Evolutionary conservation across 2,329 filamentous ascomycete species (phyloP), one percentile per base, ranked within the genome.

Genomic region (Epichloe sp.): DNA sequence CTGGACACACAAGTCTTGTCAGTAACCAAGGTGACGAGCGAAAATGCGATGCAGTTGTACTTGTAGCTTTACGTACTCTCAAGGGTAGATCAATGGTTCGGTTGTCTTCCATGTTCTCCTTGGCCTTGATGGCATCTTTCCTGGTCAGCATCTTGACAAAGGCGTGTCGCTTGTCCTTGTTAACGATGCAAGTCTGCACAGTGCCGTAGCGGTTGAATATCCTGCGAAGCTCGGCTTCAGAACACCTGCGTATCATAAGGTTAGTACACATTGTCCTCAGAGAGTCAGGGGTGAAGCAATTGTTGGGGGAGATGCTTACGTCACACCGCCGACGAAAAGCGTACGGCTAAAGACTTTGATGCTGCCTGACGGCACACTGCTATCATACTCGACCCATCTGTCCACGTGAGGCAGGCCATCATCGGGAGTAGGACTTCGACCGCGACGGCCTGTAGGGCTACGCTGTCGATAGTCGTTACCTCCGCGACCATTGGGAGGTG

Each of bases 111-210:
- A 97, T 95, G 48, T 83, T 87, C 38, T 85, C 80, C 65, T 94
- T 94, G 48, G 93, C 93, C 55, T 67, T 73, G 53, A 95, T 78
- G 14, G 93, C 91, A 67, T 95, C 88, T 55, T 81, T 77, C 38
- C 94, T 88, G 56, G 81, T 93, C 58, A 93, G 79, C 93, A 98
- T 98, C 71, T 98, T 98, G 62, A 98, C 91, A 65, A 98, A 98
- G 5, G 93, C 93, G 68, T 98, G 93, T 17, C 93, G 86, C 71
- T 97, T 98, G 63, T 98, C 93, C 62, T 88, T 86, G 71, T 98
- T 97, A 58, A 96, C 90, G 57, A 98, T 98, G 69, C 91, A 97
- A 1, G 91, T 96, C 68, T 98, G 93, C 4, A 98, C 93, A 49
- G 83, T 75, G 53, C 93, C 93, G 63, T 83, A 95, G 44, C 82